phyloP scores from a whole-genome alignment of 176 grass and related monocot genomes.

The Musa troglodytarum region DNA sequence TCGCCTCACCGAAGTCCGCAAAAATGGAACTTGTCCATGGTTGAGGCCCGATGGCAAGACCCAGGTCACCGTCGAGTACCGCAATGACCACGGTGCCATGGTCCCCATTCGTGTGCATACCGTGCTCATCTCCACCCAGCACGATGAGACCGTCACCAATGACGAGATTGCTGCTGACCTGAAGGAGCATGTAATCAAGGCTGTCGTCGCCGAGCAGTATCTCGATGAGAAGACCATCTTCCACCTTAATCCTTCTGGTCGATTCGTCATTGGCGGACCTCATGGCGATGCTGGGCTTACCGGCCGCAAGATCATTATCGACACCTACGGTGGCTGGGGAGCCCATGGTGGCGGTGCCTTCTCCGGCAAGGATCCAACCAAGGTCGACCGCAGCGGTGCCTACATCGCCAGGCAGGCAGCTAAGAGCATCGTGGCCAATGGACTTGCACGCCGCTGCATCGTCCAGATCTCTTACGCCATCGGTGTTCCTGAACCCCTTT shows the following conservation, averaged over 20 bases:
- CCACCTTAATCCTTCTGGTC: background rate
- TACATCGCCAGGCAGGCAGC: background rate
- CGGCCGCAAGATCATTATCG: background rate
- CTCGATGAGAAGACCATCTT: background rate
- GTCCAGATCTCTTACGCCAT: background rate
- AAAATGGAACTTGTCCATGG: background rate
- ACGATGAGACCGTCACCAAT: background rate
- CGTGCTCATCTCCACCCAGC: conserved; percentile 1
- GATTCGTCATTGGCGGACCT: background rate
- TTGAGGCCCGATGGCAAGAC: background rate
- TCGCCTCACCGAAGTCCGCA: background rate
- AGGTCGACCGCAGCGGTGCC: conserved; percentile 1
- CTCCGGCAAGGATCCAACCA: conserved; percentile 1
- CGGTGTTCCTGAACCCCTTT: background rate
- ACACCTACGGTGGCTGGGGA: background rate
- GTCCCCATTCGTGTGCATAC: background rate
- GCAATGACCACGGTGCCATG: background rate
- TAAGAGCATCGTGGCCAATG: conserved; percentile 1
- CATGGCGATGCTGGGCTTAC: background rate
- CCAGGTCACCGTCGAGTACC: background rate
- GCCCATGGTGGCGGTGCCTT: background rate
- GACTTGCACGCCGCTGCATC: background rate
- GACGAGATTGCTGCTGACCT: conserved; percentile 1
- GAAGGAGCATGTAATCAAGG: background rate
- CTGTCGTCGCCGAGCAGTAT: background rate